phyloP scores from a whole-genome alignment of 2,329 filamentous ascomycete species.

The Penicillium nordicum region DNA sequence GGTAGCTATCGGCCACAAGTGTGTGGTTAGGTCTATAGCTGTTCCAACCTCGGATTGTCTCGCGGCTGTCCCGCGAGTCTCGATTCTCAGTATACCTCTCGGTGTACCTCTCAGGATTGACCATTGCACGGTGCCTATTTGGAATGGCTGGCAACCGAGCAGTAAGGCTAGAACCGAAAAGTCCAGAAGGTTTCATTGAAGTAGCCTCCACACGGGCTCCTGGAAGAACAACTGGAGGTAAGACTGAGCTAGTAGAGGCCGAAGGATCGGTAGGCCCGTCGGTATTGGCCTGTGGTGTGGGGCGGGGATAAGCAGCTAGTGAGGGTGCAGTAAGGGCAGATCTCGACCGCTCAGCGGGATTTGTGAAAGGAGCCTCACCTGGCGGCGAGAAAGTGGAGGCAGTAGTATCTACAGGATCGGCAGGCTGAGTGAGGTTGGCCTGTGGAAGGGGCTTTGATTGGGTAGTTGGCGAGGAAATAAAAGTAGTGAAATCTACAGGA shows the following conservation, averaged over 20 bases:
- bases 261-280: not conserved
- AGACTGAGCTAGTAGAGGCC: not conserved
- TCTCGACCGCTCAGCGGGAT: not conserved
- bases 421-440: not conserved
- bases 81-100: not conserved
- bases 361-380: not conserved
- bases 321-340: not conserved
- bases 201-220: not conserved
- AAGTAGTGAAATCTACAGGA: not conserved
- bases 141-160: not conserved
- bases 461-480: not conserved
- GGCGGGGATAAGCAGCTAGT: not conserved
- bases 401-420: not conserved
- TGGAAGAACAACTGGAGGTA: not conserved
- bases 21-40: not conserved
- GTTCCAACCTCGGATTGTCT: not conserved
- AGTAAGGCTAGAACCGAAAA: not conserved
- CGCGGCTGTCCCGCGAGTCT: not conserved
- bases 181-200: not conserved
- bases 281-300: not conserved
- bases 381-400: not conserved
- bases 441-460: not conserved
- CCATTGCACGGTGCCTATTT: not conserved
- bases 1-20: not conserved
- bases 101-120: not conserved